These are phyloP conservation scores for Telfairia occidentalis DNA, from an alignment of 331 rosid species.

Conservation along the genomic window DNA sequence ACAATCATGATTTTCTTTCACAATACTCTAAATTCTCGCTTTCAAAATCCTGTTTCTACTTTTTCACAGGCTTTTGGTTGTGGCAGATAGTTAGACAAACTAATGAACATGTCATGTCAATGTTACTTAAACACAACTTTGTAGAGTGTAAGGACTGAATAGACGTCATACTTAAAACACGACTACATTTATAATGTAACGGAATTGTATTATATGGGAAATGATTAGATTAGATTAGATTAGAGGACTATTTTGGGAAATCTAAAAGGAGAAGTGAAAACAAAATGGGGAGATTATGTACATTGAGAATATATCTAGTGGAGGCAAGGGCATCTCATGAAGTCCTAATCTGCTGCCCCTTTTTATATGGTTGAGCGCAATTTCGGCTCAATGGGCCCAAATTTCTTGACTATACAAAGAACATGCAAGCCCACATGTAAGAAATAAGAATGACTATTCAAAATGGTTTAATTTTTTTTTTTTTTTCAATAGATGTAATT, in stretches of 20 bases:
- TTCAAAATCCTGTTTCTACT: no score
- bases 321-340: not conserved
- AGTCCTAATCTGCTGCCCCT: not conserved
- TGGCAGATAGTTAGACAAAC: not conserved
- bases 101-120: not conserved
- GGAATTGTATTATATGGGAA: not conserved
- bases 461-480: not conserved
- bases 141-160: not conserved
- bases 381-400: constrained; percentile 23
- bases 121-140: no score
- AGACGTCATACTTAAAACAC: not conserved
- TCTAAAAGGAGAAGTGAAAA: not conserved
- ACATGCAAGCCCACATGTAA: constrained; percentile 29
- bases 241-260: not conserved
- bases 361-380: constrained; percentile 23
- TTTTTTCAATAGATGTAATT: no score
- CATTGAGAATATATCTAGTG: not conserved
- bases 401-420: constrained; percentile 12
- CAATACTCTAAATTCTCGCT: no score
- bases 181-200: no score
- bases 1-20: not conserved
- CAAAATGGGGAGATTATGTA: no score
- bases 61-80: no score
- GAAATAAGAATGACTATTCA: constrained; percentile 14
- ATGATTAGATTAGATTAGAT: not conserved